Evolutionary conservation across 805 yeast genomes (phyloP).

Genomic region (Phaffomyces thermotolerans): DNA sequence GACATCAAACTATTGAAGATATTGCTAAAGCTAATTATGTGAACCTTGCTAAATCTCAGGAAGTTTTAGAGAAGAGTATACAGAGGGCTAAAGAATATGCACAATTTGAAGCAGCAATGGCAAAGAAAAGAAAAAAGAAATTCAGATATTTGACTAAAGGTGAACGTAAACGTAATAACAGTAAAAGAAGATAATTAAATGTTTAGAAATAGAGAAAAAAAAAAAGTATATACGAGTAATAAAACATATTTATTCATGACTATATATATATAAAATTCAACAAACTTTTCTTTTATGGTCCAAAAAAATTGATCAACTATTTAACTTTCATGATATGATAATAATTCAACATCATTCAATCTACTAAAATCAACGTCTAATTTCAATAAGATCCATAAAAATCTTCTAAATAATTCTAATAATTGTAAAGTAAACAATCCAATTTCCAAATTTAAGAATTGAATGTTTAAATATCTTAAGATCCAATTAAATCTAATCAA

Average conservation of each 20-base stretch:
- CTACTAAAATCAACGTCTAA: conserved; percentile 57
- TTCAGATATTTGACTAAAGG: conserved; percentile 79
- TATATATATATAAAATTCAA: no score
- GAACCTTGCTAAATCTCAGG: conserved; percentile 57
- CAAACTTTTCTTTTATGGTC: neutral
- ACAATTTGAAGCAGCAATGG: conserved; percentile 30
- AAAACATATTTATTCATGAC: no score
- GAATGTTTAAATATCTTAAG: conserved; percentile 32
- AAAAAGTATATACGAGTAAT: no score
- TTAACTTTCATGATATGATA: conserved; percentile 6
- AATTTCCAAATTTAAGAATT: conserved; percentile 35
- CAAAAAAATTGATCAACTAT: no score
- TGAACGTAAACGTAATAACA: conserved; percentile 55
- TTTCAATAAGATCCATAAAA: conserved; percentile 84
- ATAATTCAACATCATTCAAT: conserved; percentile 4
- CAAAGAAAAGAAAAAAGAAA: conserved; percentile 50
- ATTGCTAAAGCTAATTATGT: conserved; percentile 65
- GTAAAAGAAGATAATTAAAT: conserved; percentile 36
- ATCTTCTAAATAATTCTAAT: conserved; percentile 74
- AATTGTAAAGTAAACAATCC: conserved; percentile 65
- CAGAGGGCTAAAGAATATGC: conserved; percentile 82
- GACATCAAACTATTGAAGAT: conserved; percentile 47
- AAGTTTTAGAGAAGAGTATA: conserved; percentile 67
- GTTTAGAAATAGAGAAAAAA: neutral
- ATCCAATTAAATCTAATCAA: conserved; percentile 73